Conservation (phyloP, 2,329 filamentous ascomycete species). For the Orbilia oligospora region DNA sequence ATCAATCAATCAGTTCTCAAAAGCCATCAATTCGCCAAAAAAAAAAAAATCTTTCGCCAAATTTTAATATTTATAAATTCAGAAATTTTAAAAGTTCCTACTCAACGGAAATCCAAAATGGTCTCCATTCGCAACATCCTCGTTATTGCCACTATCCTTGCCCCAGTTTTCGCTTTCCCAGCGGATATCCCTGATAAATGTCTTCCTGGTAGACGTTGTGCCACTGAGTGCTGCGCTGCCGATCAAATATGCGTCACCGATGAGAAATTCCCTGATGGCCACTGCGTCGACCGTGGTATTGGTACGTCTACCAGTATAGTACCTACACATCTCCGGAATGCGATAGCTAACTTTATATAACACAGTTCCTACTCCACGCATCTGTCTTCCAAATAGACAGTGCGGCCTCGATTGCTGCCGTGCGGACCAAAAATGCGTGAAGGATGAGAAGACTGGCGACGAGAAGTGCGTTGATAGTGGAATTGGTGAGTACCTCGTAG, state of each 20-base stretch:
- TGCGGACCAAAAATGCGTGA: conserved; percentile 16
- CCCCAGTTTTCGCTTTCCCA: conserved; percentile 22
- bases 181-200: conserved; percentile 25
- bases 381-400: conserved; percentile 25
- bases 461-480: conserved; percentile 24
- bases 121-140: conserved; percentile 25
- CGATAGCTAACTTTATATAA: not conserved
- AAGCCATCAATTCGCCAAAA: not conserved
- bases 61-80: too few species aligned
- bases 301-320: not conserved
- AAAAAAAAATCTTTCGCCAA: not conserved
- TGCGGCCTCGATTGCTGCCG: conserved; percentile 25
- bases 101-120: conserved; percentile 8
- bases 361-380: conserved; percentile 13
- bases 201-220: conserved; percentile 22
- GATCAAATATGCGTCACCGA: conserved; percentile 14
- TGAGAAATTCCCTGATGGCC: conserved; percentile 1
- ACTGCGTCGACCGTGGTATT: conserved; percentile 24
- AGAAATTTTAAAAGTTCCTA: not conserved
- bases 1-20: conserved; percentile 5
- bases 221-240: conserved; percentile 11
- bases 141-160: conserved; percentile 9
- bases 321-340: too few species aligned
- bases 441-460: conserved; percentile 24
- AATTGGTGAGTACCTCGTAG: conserved; percentile 6